Conservation (phyloP, 768 basidiomycete genomes). For the Termitomyces titanicus region DNA sequence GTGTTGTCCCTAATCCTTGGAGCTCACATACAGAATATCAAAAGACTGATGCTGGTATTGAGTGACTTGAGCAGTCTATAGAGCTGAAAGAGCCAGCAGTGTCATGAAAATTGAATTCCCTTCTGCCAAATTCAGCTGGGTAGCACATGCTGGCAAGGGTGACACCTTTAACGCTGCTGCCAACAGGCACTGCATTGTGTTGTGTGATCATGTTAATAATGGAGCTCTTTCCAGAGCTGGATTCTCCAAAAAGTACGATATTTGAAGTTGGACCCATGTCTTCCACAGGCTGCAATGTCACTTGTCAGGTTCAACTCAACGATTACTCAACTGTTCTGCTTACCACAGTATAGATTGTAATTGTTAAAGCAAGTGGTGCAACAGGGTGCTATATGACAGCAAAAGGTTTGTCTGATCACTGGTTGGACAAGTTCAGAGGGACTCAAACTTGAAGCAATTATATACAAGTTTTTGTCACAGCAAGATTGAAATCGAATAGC, state of each 20-base stretch:
- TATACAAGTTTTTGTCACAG: too few relatives aligned
- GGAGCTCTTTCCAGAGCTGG: conserved; percentile 38
- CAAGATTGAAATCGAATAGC: too few relatives aligned
- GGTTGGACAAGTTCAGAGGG: too few relatives aligned
- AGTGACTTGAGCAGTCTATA: conserved; percentile 31
- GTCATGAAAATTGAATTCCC: conserved; percentile 28
- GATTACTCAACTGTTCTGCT: neutral
- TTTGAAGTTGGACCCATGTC: conserved; percentile 12
- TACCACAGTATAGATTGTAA: neutral
- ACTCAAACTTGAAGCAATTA: too few relatives aligned
- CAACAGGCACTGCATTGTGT: conserved; percentile 22
- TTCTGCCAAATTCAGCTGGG: conserved; percentile 18
- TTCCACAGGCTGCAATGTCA: too few relatives aligned
- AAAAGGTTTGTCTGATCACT: too few relatives aligned
- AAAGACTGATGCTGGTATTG: conserved; percentile 25
- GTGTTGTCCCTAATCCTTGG: neutral
- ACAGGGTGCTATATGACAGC: too few relatives aligned
- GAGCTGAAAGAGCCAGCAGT: conserved; percentile 29
- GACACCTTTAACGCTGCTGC: conserved; percentile 28
- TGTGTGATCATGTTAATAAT: conserved; percentile 37
- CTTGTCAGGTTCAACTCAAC: neutral
- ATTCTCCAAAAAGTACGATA: conserved; percentile 38
- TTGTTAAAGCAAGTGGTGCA: too few relatives aligned
- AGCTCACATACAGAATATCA: neutral
- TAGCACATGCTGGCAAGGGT: conserved; percentile 30